These are phyloP conservation scores for Suillus cothurnatus DNA, from an alignment of 768 basidiomycete genomes.

Conservation along the genomic window DNA sequence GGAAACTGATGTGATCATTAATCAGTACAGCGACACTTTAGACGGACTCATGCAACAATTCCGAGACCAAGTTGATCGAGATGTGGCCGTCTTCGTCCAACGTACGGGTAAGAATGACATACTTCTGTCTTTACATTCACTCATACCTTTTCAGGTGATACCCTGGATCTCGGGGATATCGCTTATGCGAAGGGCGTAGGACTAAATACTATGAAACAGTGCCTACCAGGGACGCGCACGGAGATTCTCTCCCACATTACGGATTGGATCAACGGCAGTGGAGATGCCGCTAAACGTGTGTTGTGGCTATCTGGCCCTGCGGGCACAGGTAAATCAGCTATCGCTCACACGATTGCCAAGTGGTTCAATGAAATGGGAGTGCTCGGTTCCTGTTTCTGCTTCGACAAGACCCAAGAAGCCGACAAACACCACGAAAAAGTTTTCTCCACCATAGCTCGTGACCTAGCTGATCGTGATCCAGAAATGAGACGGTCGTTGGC, in stretches of 20 bases:
- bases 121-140: background rate
- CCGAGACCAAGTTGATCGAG: background rate
- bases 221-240: constrained; percentile 17
- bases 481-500: background rate
- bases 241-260: constrained; percentile 17
- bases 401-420: constrained; percentile 8
- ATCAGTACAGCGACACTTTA: background rate
- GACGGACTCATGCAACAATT: background rate
- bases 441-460: constrained; percentile 34
- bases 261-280: constrained; percentile 15
- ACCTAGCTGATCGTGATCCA: constrained; percentile 19
- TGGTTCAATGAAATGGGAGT: constrained; percentile 10
- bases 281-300: constrained; percentile 3
- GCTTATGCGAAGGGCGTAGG: constrained; percentile 3
- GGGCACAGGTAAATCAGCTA: constrained; percentile 33
- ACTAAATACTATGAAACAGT: constrained; percentile 9
- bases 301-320: constrained; percentile 16
- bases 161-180: background rate
- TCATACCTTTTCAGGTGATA: background rate
- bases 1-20: background rate
- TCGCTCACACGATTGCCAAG: constrained; percentile 22
- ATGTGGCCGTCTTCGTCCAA: background rate
- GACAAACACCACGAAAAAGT: constrained; percentile 15
- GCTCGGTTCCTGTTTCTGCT: constrained; percentile 23
- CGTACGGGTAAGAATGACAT: background rate